Percentiles rank a stretch among this genome's conserved stretches.
Evolutionary conservation across 2,329 filamentous ascomycete genomes (phyloP).

Genomic region (Xylariales sp.): DNA sequence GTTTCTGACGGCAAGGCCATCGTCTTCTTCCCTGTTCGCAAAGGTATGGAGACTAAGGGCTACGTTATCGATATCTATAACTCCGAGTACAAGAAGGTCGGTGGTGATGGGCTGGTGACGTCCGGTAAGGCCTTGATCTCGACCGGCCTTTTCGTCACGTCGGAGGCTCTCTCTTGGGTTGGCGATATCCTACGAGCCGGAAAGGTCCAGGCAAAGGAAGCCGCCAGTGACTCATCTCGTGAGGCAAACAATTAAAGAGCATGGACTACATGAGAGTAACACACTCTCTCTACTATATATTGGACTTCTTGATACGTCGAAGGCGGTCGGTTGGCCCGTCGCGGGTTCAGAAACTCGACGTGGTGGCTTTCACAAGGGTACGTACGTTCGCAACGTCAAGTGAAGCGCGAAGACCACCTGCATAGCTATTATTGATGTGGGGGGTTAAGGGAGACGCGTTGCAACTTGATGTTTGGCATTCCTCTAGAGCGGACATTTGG

Average conservation of each 20-base stretch:
- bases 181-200: constrained; percentile 68
- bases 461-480: constrained; percentile 20
- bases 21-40: constrained; percentile 71
- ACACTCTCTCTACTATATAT: neutral
- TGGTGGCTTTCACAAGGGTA: neutral
- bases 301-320: neutral
- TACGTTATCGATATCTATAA: constrained; percentile 69
- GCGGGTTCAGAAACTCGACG: neutral
- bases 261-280: neutral
- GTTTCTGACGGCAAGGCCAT: constrained; percentile 72
- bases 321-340: neutral
- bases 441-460: neutral
- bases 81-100: constrained; percentile 71
- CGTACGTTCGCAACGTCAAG: constrained; percentile 1
- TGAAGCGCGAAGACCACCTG: neutral
- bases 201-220: constrained; percentile 70
- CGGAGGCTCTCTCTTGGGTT: constrained; percentile 72
- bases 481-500: constrained; percentile 25
- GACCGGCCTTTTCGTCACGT: constrained; percentile 74
- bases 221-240: constrained; percentile 60
- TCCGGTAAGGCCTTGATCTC: constrained; percentile 76
- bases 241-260: constrained; percentile 33
- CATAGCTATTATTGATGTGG: neutral
- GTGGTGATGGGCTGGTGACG: constrained; percentile 72
- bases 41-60: constrained; percentile 70